These are phyloP conservation scores for Suillus paluster DNA, from an alignment of 768 basidiomycete species.

Conservation along the genomic window DNA sequence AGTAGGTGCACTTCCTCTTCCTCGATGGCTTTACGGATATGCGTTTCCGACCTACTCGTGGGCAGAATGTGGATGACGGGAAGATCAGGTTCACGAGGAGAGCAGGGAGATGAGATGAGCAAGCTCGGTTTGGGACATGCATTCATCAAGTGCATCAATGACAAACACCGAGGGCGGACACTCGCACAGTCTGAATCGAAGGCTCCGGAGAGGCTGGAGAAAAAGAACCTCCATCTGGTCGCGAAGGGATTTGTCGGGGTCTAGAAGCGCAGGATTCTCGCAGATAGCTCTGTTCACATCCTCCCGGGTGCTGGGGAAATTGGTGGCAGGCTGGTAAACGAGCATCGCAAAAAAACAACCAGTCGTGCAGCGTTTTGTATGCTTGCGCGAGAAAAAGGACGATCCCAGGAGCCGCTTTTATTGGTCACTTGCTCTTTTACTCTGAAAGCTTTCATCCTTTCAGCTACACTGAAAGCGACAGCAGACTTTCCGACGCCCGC, in stretches of 20 bases:
- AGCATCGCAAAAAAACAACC: neutral
- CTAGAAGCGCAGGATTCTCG: neutral
- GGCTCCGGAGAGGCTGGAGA: neutral
- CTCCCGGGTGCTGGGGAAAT: neutral
- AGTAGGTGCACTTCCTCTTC: neutral
- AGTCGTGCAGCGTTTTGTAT: neutral
- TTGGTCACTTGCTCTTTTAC: neutral
- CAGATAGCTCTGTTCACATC: neutral
- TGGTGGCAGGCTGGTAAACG: neutral
- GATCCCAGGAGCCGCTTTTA: neutral
- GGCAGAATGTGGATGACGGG: neutral
- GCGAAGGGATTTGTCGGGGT: neutral
- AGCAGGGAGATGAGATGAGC: neutral
- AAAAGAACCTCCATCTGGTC: neutral
- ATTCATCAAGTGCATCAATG: neutral
- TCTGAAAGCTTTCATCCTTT: neutral
- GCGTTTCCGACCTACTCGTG: neutral
- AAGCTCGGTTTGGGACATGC: neutral
- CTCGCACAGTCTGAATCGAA: neutral
- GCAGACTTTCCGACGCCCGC: neutral
- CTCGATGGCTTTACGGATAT: neutral
- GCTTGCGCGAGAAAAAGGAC: neutral
- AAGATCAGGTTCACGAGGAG: neutral
- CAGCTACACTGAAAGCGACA: neutral
- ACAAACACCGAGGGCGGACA: neutral